phyloP scores from a whole-genome alignment of 371 early-diverging fungal species.

The Capillidium heterosporum region DNA sequence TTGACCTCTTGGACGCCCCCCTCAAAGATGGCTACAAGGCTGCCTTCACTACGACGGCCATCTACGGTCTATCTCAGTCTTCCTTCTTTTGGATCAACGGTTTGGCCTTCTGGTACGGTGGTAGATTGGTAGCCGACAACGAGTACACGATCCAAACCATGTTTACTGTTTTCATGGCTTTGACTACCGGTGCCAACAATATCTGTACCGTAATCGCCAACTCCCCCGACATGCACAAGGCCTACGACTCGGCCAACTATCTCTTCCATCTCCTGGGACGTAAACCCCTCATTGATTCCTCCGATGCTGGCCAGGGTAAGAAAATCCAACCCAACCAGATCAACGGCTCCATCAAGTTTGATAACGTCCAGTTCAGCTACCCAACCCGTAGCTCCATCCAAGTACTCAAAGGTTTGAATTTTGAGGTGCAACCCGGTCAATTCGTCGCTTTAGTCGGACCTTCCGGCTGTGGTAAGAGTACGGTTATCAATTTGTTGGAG shows the following conservation, averaged over 20 bases:
- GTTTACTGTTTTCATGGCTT: neutral
- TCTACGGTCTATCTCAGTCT: conserved; percentile 22
- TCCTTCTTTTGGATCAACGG: conserved; percentile 41
- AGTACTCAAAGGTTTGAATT: conserved; percentile 50
- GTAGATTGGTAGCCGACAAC: conserved; percentile 25
- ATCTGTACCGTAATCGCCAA: neutral
- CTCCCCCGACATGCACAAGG: conserved; percentile 18
- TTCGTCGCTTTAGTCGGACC: conserved; percentile 68
- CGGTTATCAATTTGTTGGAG: conserved; percentile 40
- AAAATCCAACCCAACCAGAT: conserved; percentile 51
- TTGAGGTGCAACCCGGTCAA: conserved; percentile 37
- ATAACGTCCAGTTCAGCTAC: conserved; percentile 44
- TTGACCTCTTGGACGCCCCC: neutral
- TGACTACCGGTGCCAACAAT: neutral
- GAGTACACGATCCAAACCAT: conserved; percentile 10
- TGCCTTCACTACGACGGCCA: neutral
- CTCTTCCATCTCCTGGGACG: conserved; percentile 36
- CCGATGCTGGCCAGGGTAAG: conserved; percentile 21
- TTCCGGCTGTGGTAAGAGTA: conserved; percentile 50
- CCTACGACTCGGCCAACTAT: conserved; percentile 58
- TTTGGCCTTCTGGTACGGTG: conserved; percentile 65
- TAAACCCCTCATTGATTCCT: conserved; percentile 26
- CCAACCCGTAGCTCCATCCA: conserved; percentile 58
- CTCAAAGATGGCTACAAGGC: neutral
- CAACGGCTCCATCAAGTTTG: conserved; percentile 36